These are phyloP conservation scores for Chrysanthemum seticuspe DNA, from an alignment of 129 eudicot genomes.

Conservation along the genomic window DNA sequence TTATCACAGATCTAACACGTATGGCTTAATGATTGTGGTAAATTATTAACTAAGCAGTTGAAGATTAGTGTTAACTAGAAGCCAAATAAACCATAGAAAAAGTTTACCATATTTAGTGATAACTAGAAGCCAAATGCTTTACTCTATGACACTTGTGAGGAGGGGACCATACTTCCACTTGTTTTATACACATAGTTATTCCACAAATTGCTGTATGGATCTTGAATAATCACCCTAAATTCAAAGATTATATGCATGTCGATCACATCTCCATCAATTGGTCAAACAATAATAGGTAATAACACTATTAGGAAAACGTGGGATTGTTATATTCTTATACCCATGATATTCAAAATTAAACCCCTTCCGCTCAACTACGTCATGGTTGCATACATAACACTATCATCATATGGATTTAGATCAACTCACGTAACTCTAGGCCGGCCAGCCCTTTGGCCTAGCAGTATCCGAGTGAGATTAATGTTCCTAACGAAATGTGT, in stretches of 20 bases:
- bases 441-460: too few relatives aligned
- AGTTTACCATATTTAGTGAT: constrained; percentile 32
- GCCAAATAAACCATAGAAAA: constrained; percentile 15
- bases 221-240: constrained; percentile 30
- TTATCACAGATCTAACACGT: constrained; percentile 15
- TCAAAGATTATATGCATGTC: constrained; percentile 31
- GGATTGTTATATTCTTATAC: too few relatives aligned
- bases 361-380: too few relatives aligned
- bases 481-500: too few relatives aligned
- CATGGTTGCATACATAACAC: too few relatives aligned
- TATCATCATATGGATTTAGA: too few relatives aligned
- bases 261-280: constrained; percentile 28
- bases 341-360: too few relatives aligned
- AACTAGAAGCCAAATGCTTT: constrained; percentile 20
- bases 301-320: constrained; percentile 26
- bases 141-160: constrained; percentile 24
- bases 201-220: constrained; percentile 30
- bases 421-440: too few relatives aligned
- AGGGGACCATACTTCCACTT: constrained; percentile 45
- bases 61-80: constrained; percentile 19
- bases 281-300: constrained; percentile 20
- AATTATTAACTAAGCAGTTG: constrained; percentile 11
- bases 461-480: too few relatives aligned
- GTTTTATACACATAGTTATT: constrained; percentile 31
- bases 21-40: constrained; percentile 23